These are phyloP conservation scores for Rhizophagus sp. DNA, from an alignment of 192 early-diverging fungal species.

Conservation along the genomic window DNA sequence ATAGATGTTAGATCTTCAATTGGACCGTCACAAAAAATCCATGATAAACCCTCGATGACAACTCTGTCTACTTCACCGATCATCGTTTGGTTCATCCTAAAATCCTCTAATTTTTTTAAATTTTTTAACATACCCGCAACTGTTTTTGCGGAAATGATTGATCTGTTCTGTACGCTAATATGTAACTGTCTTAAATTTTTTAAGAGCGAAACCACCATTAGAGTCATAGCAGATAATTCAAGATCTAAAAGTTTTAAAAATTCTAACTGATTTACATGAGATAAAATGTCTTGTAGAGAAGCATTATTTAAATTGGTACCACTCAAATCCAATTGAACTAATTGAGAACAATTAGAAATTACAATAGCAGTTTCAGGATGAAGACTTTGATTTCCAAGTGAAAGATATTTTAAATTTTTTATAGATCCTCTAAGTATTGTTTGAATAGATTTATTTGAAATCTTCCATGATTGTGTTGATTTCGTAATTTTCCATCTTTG, in stretches of 20 bases:
- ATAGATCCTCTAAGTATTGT: neutral
- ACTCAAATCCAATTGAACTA: slow-evolving; percentile 6
- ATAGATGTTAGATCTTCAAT: neutral
- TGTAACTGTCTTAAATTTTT: slow-evolving; percentile 11
- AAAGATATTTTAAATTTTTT: neutral
- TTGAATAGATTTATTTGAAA: slow-evolving; percentile 9
- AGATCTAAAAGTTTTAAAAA: slow-evolving; percentile 15
- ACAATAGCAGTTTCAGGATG: neutral
- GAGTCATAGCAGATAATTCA: neutral
- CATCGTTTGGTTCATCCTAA: slow-evolving; percentile 22
- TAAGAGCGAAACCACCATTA: neutral
- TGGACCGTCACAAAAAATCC: neutral
- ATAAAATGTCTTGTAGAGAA: neutral
- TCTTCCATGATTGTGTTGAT: neutral
- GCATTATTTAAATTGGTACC: slow-evolving; percentile 11
- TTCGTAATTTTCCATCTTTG: neutral
- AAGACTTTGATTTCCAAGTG: slow-evolving; percentile 5
- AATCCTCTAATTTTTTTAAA: slow-evolving; percentile 10
- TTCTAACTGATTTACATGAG: neutral
- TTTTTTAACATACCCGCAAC: neutral
- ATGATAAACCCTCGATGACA: neutral
- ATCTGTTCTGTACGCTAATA: slow-evolving; percentile 2
- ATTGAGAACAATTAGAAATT: slow-evolving; percentile 3
- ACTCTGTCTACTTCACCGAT: slow-evolving; percentile 9
- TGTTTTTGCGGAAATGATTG: neutral